Base-by-base conservation (phyloP, 345 rosid species). In the Gossypioides kirkii region DNA sequence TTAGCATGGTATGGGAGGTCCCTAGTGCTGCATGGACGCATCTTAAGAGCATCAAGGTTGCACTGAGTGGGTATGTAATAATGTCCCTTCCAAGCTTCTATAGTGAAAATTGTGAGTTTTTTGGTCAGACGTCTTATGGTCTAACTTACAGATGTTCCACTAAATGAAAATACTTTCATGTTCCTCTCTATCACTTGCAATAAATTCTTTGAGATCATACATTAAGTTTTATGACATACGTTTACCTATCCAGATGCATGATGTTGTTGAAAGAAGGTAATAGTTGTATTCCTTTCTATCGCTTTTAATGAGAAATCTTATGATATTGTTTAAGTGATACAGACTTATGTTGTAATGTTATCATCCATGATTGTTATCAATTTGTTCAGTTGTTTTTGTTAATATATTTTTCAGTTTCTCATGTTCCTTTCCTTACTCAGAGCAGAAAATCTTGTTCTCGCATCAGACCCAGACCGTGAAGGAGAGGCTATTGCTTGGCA, bases 401-500 rank as follows among this genome's bases (percentile, higher is more conserved):
- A 59, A 54, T 76, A 61, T 75, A 59, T 60, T 76, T 81, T 80
- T 83, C 61, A 80, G 16, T 71, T 76, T 77, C 61, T 83, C 73
- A 71, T 80, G 77, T 53, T 83, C 76, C 70, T 74, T 83, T 77
- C 71, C 74, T 73, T 86, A 77, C 76, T 79, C 99, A 95, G 99
- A 77, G 94, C 98, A 82, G 89, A 92, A 82, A 91, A 86, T 85
- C 87, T 95, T 79, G 86, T 95, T 79, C 97, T 95, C 81, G 99
- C 99, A 62, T 91, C 99, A 76, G 99, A 92, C 85, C 99, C 99
- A 73, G 99, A 95, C 84, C 94, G 99, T 73, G 99, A 95, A 87
- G 98, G 99, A 76, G 99, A 95, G 88, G 99, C 99, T 81, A 95
- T 92, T 82, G 91, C 99, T 72, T 95, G 99, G 99, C 99, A 92